Percentiles rank a stretch among this genome's conserved stretches.
phyloP scores from a whole-genome alignment of 1,139 yeast species.

The Hemisphaericaspora lyxosophila region DNA sequence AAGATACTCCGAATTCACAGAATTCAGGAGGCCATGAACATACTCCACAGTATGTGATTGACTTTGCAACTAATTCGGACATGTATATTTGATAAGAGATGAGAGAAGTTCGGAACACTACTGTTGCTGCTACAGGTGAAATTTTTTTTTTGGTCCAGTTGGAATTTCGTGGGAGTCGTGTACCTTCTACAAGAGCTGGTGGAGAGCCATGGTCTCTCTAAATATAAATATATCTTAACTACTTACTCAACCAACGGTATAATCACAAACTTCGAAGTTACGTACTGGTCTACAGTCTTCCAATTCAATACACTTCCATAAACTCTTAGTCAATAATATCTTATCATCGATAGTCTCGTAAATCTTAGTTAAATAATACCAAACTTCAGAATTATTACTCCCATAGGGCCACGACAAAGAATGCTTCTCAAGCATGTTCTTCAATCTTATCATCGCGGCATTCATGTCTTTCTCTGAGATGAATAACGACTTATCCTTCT shows the following conservation, averaged over 20 bases:
- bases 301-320: slow-evolving; percentile 68
- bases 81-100: slow-evolving; percentile 15
- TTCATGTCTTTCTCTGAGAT: slow-evolving; percentile 51
- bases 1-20: slow-evolving; percentile 86
- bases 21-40: slow-evolving; percentile 90
- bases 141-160: not conserved
- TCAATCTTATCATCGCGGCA: slow-evolving; percentile 66
- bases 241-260: not conserved
- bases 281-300: slow-evolving; percentile 71
- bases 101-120: too few relatives aligned
- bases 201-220: too few relatives aligned
- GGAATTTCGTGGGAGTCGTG: not conserved
- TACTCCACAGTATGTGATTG: slow-evolving; percentile 71
- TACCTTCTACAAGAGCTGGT: not conserved
- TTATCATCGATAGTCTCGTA: slow-evolving; percentile 64
- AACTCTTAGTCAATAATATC: slow-evolving; percentile 48
- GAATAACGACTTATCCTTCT: slow-evolving; percentile 33
- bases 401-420: slow-evolving; percentile 53
- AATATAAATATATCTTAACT: too few relatives aligned
- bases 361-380: slow-evolving; percentile 68
- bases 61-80: slow-evolving; percentile 43
- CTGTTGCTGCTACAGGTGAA: too few relatives aligned
- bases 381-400: slow-evolving; percentile 61
- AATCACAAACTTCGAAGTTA: slow-evolving; percentile 28
- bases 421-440: slow-evolving; percentile 57